Percentiles rank a stretch among this genome's conserved stretches.
These are phyloP conservation scores for Scedosporium boydii DNA, from an alignment of 2,329 filamentous ascomycete genomes.

Conservation along the genomic window DNA sequence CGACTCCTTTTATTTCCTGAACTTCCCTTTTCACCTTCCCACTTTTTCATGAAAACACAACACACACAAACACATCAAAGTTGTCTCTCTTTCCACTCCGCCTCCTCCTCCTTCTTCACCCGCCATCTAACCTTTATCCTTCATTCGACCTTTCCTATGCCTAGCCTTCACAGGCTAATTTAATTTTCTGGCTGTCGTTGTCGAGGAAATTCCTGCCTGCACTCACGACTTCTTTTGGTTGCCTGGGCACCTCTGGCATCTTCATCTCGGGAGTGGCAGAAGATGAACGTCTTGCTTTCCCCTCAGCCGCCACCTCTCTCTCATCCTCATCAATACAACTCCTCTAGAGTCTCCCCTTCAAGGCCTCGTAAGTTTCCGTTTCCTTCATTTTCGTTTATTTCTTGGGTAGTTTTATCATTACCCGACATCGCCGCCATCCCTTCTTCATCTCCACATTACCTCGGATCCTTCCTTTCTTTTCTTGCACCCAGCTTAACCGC, in stretches of 20 bases:
- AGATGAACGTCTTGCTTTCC: conserved; percentile 54
- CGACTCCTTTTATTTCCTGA: background rate
- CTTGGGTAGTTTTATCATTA: conserved; percentile 14
- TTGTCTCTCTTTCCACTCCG: background rate
- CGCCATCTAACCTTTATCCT: background rate
- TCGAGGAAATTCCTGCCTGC: background rate
- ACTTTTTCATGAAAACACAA: background rate
- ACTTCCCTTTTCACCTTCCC: background rate
- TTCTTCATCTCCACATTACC: background rate
- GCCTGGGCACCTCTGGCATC: conserved; percentile 1
- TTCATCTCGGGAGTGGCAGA: conserved; percentile 3
- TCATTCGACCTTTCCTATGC: background rate
- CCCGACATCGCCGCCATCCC: background rate
- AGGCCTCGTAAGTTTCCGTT: conserved; percentile 39
- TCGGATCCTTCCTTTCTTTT: background rate
- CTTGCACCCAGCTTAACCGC: conserved; percentile 1
- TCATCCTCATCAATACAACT: conserved; percentile 50
- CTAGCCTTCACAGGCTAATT: no score
- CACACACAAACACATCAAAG: background rate
- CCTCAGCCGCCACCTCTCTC: conserved; percentile 50
- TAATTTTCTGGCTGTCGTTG: no score
- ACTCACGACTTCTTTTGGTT: background rate
- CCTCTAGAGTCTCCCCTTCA: conserved; percentile 41
- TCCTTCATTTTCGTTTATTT: conserved; percentile 6
- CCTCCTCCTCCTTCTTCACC: background rate